Percentiles rank a stretch among this genome's conserved stretches.
Conservation (phyloP, 116 monocot species). For the Phalaenopsis hybrid region DNA sequence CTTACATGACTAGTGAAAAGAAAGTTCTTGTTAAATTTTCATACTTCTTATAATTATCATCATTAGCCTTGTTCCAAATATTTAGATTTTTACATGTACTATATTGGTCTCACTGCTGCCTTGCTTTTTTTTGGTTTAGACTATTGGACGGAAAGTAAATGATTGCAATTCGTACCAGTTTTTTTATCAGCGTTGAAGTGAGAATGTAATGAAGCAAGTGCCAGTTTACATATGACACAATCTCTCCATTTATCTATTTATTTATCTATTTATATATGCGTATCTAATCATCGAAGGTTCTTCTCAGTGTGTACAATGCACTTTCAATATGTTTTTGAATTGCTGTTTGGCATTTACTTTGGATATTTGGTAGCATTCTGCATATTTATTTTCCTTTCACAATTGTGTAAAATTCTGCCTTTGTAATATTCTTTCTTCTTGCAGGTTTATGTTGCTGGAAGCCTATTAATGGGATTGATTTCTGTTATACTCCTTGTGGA, state of each 20-base stretch:
- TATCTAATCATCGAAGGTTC: too few species aligned
- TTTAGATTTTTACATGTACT: background rate
- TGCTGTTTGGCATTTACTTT: background rate
- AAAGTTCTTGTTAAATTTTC: background rate
- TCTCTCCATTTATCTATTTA: background rate
- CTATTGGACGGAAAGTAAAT: background rate
- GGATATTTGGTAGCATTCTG: background rate
- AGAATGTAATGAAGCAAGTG: background rate
- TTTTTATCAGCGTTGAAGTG: background rate
- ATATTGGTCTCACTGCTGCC: background rate
- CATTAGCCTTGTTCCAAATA: background rate
- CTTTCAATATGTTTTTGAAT: background rate
- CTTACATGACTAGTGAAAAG: background rate
- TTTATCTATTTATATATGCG: too few species aligned
- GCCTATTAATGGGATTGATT: constrained; percentile 37
- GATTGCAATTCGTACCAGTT: background rate
- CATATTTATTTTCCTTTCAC: background rate
- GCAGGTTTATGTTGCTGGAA: constrained; percentile 68
- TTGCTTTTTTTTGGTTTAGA: background rate
- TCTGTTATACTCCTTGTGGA: constrained; percentile 60
- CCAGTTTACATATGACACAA: background rate
- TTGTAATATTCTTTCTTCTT: constrained; percentile 9
- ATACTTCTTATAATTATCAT: background rate
- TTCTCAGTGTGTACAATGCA: too few species aligned
- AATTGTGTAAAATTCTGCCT: background rate